Base-by-base conservation (phyloP, 306 rosid genomes). In the Quercus berberidifolia region DNA sequence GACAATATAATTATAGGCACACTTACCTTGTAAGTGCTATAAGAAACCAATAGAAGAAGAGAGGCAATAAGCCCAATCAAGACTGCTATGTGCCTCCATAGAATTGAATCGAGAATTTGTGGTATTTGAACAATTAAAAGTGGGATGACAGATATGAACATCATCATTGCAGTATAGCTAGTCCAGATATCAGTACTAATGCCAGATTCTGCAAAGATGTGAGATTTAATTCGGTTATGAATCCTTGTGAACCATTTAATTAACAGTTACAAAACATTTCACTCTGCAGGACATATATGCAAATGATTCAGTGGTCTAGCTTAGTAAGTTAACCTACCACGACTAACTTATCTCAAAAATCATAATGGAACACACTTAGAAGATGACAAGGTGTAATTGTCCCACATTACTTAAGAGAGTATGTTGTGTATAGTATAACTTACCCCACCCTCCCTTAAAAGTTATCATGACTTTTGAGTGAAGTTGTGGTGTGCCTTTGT, bases 181-280 rank as follows among this genome's bases (percentile, higher is more conserved):
- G 99, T 93, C 99, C 96, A 93, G 63, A 91, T 90, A 84, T 93
- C 99, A 65, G 98, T 93, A 73, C 96, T 91, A 71, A 96, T 93
- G 76, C 99, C 99, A 88, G 99, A 91, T 78, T 91, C 99, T 96
- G 91, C 85, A 87, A 69, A 74, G 5, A 31, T 8, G 14, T 49
- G 76, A 83, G 35, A 80, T 35, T 77, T 59, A 70, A 54, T 78
- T 58, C 59, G 62, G 25, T 76, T 14, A 30, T 4, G 46, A 38
- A 38, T 38, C 46, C 46, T 38, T 38, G 64, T 72, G 70, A 41
- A 54, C 51, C 54, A 76, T 18, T n/a, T 33, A 75, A 81, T 35
- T 74, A 72, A 64, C 33, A 38, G 49, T 73, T 71, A 30, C 14
- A 71, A 28, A 31, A 65, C 25, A 52, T 73, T 69, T 28, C 72